Percentiles rank a stretch among this genome's conserved stretches.
These are phyloP conservation scores for Rubia peregrina DNA, from an alignment of 305 asterid genomes.

Conservation along the genomic window DNA sequence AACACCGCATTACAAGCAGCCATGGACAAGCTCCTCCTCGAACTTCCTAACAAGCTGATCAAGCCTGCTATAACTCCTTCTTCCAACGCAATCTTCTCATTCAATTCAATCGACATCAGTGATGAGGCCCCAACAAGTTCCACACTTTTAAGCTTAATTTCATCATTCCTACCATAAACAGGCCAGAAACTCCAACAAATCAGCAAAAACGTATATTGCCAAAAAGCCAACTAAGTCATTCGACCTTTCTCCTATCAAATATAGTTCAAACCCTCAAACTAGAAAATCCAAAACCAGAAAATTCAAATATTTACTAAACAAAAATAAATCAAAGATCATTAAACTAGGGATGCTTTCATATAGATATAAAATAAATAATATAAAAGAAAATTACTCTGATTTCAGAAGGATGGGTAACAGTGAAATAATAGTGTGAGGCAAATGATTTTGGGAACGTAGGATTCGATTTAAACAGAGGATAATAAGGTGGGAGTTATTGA, in stretches of 20 bases:
- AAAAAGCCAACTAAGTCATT: background rate
- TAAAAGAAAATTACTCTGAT: constrained; percentile 36
- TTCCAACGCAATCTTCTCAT: constrained; percentile 48
- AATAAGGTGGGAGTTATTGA: constrained; percentile 23
- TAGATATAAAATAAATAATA: background rate
- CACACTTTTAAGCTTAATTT: constrained; percentile 38
- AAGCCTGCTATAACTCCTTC: constrained; percentile 44
- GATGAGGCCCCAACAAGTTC: constrained; percentile 59
- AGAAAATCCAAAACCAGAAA: too few species aligned
- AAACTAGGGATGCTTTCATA: background rate
- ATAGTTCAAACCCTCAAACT: background rate
- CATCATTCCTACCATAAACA: constrained; percentile 33
- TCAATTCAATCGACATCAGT: constrained; percentile 46
- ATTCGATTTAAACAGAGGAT: constrained; percentile 39
- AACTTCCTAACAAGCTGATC: constrained; percentile 34
- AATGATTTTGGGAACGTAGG: constrained; percentile 21
- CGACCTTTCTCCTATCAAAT: background rate
- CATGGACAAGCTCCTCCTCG: constrained; percentile 29
- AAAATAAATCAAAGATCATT: background rate
- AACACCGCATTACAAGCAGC: constrained; percentile 68
- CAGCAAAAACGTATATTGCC: background rate
- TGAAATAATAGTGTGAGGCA: constrained; percentile 42
- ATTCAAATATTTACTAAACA: background rate
- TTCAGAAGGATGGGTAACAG: constrained; percentile 61
- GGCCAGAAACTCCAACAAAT: constrained; percentile 5